These are phyloP conservation scores for Perilla frutescens DNA, from an alignment of 257 asterid genomes.

Conservation along the genomic window DNA sequence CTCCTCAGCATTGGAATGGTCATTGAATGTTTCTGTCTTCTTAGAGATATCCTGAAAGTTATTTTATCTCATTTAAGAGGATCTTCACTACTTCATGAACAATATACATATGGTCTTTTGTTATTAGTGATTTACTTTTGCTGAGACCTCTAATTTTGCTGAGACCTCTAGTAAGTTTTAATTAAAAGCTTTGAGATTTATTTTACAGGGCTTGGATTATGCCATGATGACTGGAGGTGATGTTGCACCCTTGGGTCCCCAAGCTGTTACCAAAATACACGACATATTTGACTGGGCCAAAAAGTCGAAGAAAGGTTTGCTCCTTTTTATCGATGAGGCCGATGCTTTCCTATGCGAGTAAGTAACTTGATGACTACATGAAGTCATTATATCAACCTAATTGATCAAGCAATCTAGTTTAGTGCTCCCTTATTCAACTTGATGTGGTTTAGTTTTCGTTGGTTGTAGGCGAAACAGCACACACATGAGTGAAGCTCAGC, in stretches of 20 bases:
- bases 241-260: slow-evolving; percentile 96
- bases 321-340: slow-evolving; percentile 95
- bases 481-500: slow-evolving; percentile 96
- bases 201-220: slow-evolving; percentile 89
- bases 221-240: slow-evolving; percentile 99
- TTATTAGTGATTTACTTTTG: not conserved
- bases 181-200: slow-evolving; percentile 15
- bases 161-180: slow-evolving; percentile 2
- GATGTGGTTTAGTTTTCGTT: slow-evolving; percentile 3
- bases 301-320: slow-evolving; percentile 87
- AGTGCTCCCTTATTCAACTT: no score
- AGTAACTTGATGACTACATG: slow-evolving; percentile 44
- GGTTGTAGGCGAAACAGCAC: slow-evolving; percentile 81
- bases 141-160: not conserved
- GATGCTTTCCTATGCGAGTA: slow-evolving; percentile 99
- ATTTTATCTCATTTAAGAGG: slow-evolving; percentile 1
- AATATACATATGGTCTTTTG: not conserved
- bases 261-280: slow-evolving; percentile 96
- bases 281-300: slow-evolving; percentile 98
- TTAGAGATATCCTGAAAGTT: slow-evolving; percentile 10
- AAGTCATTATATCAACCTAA: slow-evolving; percentile 1
- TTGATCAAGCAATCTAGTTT: slow-evolving; percentile 4
- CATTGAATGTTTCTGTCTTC: not conserved
- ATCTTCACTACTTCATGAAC: not conserved
- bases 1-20: slow-evolving; percentile 14